phyloP scores from a whole-genome alignment of 208 protist genomes.

The Trypanosoma boissoni region DNA sequence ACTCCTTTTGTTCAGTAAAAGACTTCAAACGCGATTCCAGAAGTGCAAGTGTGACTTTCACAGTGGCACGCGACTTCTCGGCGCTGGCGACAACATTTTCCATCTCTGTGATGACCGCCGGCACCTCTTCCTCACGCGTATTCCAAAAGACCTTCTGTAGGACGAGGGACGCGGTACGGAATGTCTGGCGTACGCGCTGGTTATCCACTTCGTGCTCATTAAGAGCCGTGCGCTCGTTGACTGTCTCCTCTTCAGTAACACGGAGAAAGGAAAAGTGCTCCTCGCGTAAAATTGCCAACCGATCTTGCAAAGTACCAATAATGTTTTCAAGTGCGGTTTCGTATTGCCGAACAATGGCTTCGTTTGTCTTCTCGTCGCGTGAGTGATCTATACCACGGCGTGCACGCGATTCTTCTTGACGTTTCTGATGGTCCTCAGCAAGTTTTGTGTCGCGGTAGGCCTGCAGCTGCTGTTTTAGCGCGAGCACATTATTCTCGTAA shows the following conservation, averaged over 20 bases:
- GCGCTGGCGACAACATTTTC: slow-evolving; percentile 43
- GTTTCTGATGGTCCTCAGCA: slow-evolving; percentile 62
- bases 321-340: slow-evolving; percentile 68
- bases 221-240: slow-evolving; percentile 44
- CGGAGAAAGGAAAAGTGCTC: slow-evolving; percentile 57
- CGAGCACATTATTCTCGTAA: slow-evolving; percentile 68
- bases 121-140: slow-evolving; percentile 48
- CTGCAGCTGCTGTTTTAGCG: slow-evolving; percentile 58
- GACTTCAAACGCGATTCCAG: slow-evolving; percentile 48
- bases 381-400: slow-evolving; percentile 29
- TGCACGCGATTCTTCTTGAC: slow-evolving; percentile 28
- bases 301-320: slow-evolving; percentile 57
- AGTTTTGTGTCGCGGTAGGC: slow-evolving; percentile 60
- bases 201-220: slow-evolving; percentile 56
- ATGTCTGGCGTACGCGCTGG: slow-evolving; percentile 46
- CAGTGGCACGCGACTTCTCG: slow-evolving; percentile 57
- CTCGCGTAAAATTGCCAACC: slow-evolving; percentile 50
- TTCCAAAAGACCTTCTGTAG: slow-evolving; percentile 69
- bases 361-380: slow-evolving; percentile 56
- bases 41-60: slow-evolving; percentile 51
- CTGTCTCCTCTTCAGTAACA: slow-evolving; percentile 40
- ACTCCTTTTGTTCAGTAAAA: slow-evolving; percentile 57
- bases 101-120: slow-evolving; percentile 48
- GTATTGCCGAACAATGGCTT: slow-evolving; percentile 76
- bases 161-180: slow-evolving; percentile 45